These are phyloP conservation scores for Anthracocystis walkeri DNA, from an alignment of 1,284 basidiomycete genomes.

Conservation along the genomic window DNA sequence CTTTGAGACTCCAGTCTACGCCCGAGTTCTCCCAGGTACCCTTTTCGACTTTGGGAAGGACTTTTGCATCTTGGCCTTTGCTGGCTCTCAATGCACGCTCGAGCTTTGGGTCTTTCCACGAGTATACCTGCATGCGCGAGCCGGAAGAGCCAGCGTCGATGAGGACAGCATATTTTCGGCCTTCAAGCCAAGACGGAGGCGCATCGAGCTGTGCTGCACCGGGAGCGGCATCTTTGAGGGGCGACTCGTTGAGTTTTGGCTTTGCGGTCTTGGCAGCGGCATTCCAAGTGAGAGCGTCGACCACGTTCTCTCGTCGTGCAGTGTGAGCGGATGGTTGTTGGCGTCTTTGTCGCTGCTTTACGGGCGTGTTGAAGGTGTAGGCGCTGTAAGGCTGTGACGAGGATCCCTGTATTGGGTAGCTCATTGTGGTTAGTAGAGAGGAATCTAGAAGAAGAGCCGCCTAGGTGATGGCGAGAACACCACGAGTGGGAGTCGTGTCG, in stretches of 20 bases:
- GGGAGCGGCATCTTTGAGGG: conserved; percentile 45
- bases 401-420: conserved; percentile 50
- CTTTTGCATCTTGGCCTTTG: conserved; percentile 59
- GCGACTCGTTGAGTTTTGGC: conserved; percentile 33
- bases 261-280: conserved; percentile 44
- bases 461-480: conserved; percentile 6
- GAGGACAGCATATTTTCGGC: conserved; percentile 82
- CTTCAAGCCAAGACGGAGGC: conserved; percentile 39
- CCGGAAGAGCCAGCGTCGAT: conserved; percentile 98
- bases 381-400: conserved; percentile 47
- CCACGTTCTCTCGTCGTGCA: conserved; percentile 34
- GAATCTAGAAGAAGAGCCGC: not conserved
- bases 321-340: conserved; percentile 5
- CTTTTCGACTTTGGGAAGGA: conserved; percentile 88
- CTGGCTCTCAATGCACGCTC: conserved; percentile 69
- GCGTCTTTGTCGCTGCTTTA: conserved; percentile 30
- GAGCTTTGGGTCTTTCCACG: conserved; percentile 86
- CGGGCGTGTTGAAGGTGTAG: conserved; percentile 44
- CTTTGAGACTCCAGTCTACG: conserved; percentile 84
- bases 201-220: conserved; percentile 48
- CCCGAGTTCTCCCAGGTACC: conserved; percentile 80
- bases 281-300: conserved; percentile 49
- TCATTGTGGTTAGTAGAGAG: conserved; percentile 15
- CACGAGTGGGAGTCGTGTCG: not conserved
- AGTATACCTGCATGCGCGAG: conserved; percentile 94